Conservation (phyloP, 2,329 filamentous ascomycete species). For the Seiridium unicorne region DNA sequence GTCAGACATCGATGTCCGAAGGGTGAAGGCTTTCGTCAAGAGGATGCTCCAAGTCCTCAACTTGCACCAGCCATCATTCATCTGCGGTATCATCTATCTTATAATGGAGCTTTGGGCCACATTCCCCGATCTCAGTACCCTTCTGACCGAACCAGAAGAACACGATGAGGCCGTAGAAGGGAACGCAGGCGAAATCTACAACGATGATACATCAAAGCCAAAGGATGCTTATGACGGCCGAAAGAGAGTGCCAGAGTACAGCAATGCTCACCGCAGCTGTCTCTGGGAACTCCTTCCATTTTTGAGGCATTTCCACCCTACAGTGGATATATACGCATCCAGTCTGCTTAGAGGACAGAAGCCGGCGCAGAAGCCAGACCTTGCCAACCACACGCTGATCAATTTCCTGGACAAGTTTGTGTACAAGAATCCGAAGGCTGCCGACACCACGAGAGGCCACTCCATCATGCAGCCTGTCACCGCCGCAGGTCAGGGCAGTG, state of each 20-base stretch:
- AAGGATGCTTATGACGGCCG: constrained; percentile 71
- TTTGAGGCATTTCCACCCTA: constrained; percentile 85
- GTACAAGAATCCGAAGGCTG: constrained; percentile 88
- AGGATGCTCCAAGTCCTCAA: constrained; percentile 83
- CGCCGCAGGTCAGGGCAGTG: constrained; percentile 51
- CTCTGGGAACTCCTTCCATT: constrained; percentile 90
- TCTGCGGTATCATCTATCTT: constrained; percentile 89
- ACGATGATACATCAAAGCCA: constrained; percentile 19
- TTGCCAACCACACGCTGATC: constrained; percentile 85
- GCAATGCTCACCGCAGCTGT: constrained; percentile 89
- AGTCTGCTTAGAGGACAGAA: constrained; percentile 67
- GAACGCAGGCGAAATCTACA: constrained; percentile 20
- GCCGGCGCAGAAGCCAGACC: constrained; percentile 83
- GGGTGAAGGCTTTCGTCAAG: constrained; percentile 95
- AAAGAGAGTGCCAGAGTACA: constrained; percentile 88
- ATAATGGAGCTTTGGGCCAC: constrained; percentile 75
- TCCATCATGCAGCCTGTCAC: constrained; percentile 96
- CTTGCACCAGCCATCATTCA: constrained; percentile 88
- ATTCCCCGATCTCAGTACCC: constrained; percentile 76
- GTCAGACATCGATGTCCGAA: constrained; percentile 82
- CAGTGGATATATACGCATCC: constrained; percentile 79
- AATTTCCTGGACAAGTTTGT: constrained; percentile 98
- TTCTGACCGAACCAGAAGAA: constrained; percentile 79
- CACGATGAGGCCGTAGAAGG: constrained; percentile 66
- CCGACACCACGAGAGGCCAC: constrained; percentile 65